Base-by-base conservation (phyloP, 1,284 basidiomycete species). In the Sanghuangporus sanghuang region DNA sequence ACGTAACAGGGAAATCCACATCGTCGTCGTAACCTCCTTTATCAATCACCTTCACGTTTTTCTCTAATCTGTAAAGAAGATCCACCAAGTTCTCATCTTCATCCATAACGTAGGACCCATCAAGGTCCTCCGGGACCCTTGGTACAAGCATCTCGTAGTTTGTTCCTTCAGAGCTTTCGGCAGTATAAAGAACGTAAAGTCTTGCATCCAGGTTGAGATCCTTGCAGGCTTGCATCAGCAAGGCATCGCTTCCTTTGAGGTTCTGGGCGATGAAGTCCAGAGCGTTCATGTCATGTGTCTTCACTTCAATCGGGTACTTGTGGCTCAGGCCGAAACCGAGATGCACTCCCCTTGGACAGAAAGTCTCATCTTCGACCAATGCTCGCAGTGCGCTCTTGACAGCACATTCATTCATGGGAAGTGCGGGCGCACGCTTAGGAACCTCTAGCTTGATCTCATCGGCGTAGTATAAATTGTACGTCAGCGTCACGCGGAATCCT, bases 271-370 rank as follows among this genome's bases (percentile, higher is more conserved):
- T 44, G 42, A 44, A 44, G 42, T 44, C 42, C 42, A 44, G n/a
- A 12, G n/a, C 8, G 42, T 44, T 44, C 42, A 44, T 44, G 11
- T 4, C 42, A 2, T 44, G 2, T n/a, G 42, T 2, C 42, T 44
- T 44, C 3, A 14, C n/a, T n/a, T 44, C 42, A 44, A 70, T 66
- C 23, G 73, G 69, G 63, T 78, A 78, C 48, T 71, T 59, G 68
- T 72, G 69, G 38, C 67, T 46, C 50, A 77, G 66, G 18, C 73
- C 75, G 54, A 76, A 73, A 0, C 69, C 75, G 14, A 79, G 67
- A 35, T 63, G 63, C 0, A 75, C 75, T 2, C 76, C 77, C 0
- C 67, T 44, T 2, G 71, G 71, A 4, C 74, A 67, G 27, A 71
- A 68, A 14, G 64, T 62, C 11, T 63, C 57, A n/a, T 73, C 69